Evolutionary conservation across 2,329 filamentous ascomycete species (phyloP).

Genomic region (Akanthomyces dipterigenus): DNA sequence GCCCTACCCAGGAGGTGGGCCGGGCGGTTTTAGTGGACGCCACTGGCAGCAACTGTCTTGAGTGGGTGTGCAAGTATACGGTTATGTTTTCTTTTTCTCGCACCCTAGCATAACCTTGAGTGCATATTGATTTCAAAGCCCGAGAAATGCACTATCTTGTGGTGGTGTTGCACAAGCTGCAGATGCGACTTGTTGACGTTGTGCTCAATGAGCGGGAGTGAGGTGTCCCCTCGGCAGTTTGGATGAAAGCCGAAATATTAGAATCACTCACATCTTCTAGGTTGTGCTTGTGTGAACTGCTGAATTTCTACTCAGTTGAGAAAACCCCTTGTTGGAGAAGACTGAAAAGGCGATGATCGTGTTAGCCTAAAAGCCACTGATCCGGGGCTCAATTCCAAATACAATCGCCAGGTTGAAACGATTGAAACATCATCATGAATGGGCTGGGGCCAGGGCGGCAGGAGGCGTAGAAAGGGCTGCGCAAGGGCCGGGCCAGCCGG

Average conservation of each 20-base stretch:
- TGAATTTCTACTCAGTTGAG: too few species aligned
- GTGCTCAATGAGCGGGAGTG: neutral
- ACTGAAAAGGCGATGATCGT: neutral
- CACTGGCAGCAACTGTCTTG: neutral
- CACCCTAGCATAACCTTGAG: neutral
- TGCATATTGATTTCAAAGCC: neutral
- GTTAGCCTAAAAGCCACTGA: neutral
- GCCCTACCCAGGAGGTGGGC: neutral
- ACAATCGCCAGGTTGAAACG: neutral
- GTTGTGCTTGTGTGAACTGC: too few species aligned
- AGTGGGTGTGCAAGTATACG: neutral
- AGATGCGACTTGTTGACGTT: neutral
- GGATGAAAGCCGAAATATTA: neutral
- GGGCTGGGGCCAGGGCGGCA: neutral
- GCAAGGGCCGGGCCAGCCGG: neutral
- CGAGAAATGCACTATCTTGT: neutral
- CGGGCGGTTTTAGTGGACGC: neutral
- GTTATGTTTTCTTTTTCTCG: constrained; percentile 7
- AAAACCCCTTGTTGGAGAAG: too few species aligned
- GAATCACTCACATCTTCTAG: neutral
- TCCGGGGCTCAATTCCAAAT: neutral
- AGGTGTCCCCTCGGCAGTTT: neutral
- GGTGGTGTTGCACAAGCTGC: neutral
- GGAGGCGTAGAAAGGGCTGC: neutral
- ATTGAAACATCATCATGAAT: neutral